A percentile compares a stretch with the other conserved stretches of the same genome.
Evolutionary conservation across 805 yeast genomes (phyloP).

Genomic region (Kuraishia ogatae): DNA sequence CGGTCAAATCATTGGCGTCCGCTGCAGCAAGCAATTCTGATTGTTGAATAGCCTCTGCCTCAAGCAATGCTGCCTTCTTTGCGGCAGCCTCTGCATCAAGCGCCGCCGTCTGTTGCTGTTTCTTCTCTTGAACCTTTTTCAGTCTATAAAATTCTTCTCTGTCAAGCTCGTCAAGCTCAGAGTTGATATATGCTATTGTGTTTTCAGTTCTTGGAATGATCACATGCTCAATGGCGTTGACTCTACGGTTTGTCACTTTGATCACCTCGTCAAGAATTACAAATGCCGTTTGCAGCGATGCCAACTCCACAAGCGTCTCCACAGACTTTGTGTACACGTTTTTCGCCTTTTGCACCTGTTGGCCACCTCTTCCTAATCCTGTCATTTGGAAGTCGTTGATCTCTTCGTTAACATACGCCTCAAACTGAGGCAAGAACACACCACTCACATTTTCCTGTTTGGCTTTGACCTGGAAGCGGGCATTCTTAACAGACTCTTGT

Average conservation of each 20-base stretch:
- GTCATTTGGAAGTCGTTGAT: constrained; percentile 94
- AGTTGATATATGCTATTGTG: constrained; percentile 83
- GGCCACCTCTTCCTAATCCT: constrained; percentile 97
- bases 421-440: constrained; percentile 89
- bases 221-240: constrained; percentile 96
- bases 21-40: constrained; percentile 10
- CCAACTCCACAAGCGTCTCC: constrained; percentile 93
- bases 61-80: constrained; percentile 15
- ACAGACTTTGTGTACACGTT: constrained; percentile 90
- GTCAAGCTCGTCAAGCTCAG: constrained; percentile 94
- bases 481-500: constrained; percentile 85
- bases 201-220: constrained; percentile 97
- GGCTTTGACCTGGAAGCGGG: constrained; percentile 85
- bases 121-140: constrained; percentile 89
- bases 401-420: constrained; percentile 70
- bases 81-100: constrained; percentile 45
- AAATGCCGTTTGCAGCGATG: constrained; percentile 94
- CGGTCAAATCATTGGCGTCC: constrained; percentile 17
- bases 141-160: constrained; percentile 96
- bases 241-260: constrained; percentile 96
- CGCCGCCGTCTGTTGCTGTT: constrained; percentile 68
- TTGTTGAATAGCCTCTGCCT: constrained; percentile 6
- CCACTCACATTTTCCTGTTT: constrained; percentile 96
- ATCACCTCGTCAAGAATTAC: constrained; percentile 95
- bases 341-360: constrained; percentile 92